Base-by-base conservation (phyloP, 108 stramenopile genomes). In the Stephanodiscus minutulus region DNA sequence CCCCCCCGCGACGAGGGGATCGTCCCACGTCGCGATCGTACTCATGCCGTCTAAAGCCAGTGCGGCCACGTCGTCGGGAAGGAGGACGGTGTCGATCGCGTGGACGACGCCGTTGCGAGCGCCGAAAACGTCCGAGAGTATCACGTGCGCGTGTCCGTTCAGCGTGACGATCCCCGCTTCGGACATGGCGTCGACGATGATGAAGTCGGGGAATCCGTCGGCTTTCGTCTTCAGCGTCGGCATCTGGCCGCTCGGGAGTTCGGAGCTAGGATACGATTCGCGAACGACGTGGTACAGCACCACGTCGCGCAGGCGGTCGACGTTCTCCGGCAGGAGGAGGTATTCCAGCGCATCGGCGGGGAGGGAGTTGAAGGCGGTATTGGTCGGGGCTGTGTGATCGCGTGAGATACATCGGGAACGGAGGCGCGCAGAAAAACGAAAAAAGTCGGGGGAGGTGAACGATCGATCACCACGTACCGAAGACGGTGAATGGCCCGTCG, bases 221-320 rank as follows among this genome's bases (percentile, higher is more conserved):
- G 13, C 3, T 13, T 12, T 15, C 15, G 43, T 15, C 43, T 15
- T 33, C 7, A 72, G 52, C 22, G 52, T 53, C 25, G 1, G 24
- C 10, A 53, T 12, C 0, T 0, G 0, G 10, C 52, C 52, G 20
- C 52, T 53, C 43, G 43, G 43, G 43, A 44, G 68, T 61, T 66
- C 66, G 41, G 22, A 60, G 43, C 48, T 55, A 13, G 3, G 15
- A 20, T 41, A 24, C 36, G 41, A 53, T 3, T 67, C 79, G 15
- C 25, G 35, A 15, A 68, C 27, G 24, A 80, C 62, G 46, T 80
- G 73, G 22, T 62, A 68, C 49, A 48, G 31, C 25, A 80, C 15
- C 24, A 73, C 29, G 21, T 43, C 39, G 15, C 59, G 55, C 13
- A 73, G 61, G 18, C 25, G 5, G 28, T 46, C 56, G 0, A 44